Percentiles rank a stretch among this genome's conserved stretches.
Conservation (phyloP, 106 monocot species). For the Vanilla planifolia region DNA sequence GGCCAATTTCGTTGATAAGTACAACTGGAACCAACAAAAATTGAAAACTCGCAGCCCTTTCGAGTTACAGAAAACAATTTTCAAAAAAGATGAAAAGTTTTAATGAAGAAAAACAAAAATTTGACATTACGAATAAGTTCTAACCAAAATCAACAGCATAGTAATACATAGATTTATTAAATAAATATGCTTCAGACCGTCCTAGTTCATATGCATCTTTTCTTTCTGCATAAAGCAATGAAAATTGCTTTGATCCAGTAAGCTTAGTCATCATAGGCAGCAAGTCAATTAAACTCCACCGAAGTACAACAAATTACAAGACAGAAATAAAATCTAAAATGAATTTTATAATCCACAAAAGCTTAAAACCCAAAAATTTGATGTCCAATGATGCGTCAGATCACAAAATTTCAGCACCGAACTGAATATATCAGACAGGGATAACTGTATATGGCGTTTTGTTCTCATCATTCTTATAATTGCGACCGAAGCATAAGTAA, state of each 20-base stretch:
- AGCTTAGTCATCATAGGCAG: conserved; percentile 10
- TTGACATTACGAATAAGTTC: too few relatives aligned
- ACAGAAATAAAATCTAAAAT: background rate
- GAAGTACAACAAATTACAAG: background rate
- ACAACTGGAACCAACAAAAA: too few relatives aligned
- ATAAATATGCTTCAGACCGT: conserved; percentile 10
- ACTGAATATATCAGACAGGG: conserved; percentile 3
- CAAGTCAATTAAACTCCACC: background rate
- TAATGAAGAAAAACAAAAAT: too few relatives aligned
- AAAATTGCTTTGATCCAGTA: background rate
- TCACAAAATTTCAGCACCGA: conserved; percentile 3
- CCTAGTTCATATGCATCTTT: conserved; percentile 2
- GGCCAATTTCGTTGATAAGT: too few relatives aligned
- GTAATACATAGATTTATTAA: too few relatives aligned
- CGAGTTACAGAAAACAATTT: too few relatives aligned
- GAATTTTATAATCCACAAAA: too few relatives aligned
- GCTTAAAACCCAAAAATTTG: background rate
- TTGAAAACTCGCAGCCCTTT: too few relatives aligned
- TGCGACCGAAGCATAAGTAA: background rate
- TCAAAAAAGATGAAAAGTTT: too few relatives aligned
- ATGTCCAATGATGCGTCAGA: background rate
- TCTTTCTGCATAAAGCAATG: background rate
- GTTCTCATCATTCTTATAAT: conserved; percentile 4
- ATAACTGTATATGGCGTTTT: conserved; percentile 2
- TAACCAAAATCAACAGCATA: too few relatives aligned